phyloP scores from a whole-genome alignment of 2,329 filamentous ascomycete species.

The Cladophialophora immunda region DNA sequence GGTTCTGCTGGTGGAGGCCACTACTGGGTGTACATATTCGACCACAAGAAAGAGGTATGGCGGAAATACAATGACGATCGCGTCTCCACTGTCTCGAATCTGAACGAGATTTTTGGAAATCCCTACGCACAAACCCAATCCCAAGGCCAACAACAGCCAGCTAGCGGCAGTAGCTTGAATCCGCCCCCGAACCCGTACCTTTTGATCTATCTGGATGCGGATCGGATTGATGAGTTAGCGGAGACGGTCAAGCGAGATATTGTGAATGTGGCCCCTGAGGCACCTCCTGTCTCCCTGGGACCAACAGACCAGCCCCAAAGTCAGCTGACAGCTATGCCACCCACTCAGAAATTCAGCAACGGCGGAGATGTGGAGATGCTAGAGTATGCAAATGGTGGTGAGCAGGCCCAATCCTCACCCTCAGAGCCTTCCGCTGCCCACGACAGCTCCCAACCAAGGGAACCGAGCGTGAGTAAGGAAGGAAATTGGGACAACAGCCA shows the following conservation, averaged over 20 bases:
- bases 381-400: constrained; percentile 37
- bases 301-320: constrained; percentile 24
- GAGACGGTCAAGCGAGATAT: constrained; percentile 63
- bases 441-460: background rate
- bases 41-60: constrained; percentile 84
- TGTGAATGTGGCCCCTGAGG: constrained; percentile 33
- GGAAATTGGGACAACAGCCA: constrained; percentile 34
- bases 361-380: constrained; percentile 34
- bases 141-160: constrained; percentile 16
- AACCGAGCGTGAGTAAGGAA: constrained; percentile 18
- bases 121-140: constrained; percentile 20
- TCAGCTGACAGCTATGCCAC: constrained; percentile 34
- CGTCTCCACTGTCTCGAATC: constrained; percentile 73
- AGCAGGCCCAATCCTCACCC: constrained; percentile 28
- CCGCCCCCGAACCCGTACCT: constrained; percentile 62
- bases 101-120: constrained; percentile 64
- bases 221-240: constrained; percentile 67
- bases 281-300: constrained; percentile 17
- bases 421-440: background rate
- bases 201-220: constrained; percentile 80
- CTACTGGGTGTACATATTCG: constrained; percentile 96
- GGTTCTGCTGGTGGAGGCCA: constrained; percentile 76
- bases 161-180: constrained; percentile 46
- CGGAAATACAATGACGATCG: constrained; percentile 91
- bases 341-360: constrained; percentile 2